Percentiles rank a stretch among this genome's conserved stretches.
These are phyloP conservation scores for Pseudozyma hubeiensis DNA, from an alignment of 1,284 basidiomycete species.

Conservation along the genomic window DNA sequence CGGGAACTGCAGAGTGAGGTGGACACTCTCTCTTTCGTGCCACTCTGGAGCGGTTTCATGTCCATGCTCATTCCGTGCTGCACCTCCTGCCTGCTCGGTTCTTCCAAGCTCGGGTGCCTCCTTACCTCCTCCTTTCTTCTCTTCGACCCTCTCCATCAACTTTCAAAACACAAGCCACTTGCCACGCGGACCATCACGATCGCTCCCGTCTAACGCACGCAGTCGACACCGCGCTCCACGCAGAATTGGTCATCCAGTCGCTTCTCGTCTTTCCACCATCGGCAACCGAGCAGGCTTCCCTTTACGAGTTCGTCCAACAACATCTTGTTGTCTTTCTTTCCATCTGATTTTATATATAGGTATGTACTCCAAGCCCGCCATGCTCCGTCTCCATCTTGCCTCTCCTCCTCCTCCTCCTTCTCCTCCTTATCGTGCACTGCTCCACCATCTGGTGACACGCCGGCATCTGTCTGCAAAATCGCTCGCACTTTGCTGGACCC, in stretches of 20 bases:
- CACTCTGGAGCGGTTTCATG: not conserved
- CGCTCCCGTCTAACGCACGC: not conserved
- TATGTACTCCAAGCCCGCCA: constrained; percentile 4
- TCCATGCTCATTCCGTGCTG: constrained; percentile 9
- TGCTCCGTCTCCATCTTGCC: not conserved
- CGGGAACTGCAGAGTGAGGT: constrained; percentile 4
- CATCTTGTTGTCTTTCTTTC: not conserved
- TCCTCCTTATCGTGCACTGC: not conserved
- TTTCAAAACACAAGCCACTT: constrained; percentile 10
- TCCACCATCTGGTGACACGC: not conserved
- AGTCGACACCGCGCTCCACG: not conserved
- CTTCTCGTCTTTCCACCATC: constrained; percentile 25
- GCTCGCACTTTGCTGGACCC: not conserved
- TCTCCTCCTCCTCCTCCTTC: not conserved
- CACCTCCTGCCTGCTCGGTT: constrained; percentile 15
- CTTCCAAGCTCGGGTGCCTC: constrained; percentile 11
- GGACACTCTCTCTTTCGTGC: not conserved
- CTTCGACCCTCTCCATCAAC: constrained; percentile 11
- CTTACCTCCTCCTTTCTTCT: constrained; percentile 1
- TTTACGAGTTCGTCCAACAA: not conserved
- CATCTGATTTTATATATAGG: constrained; percentile 14
- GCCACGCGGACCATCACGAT: not conserved
- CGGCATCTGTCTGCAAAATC: not conserved
- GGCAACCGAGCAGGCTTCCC: not conserved
- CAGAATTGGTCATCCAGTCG: not conserved